A percentile compares a stretch with the other conserved stretches of the same genome.
phyloP scores from a whole-genome alignment of 2,329 filamentous ascomycete genomes.

The Colletotrichum sidae region DNA sequence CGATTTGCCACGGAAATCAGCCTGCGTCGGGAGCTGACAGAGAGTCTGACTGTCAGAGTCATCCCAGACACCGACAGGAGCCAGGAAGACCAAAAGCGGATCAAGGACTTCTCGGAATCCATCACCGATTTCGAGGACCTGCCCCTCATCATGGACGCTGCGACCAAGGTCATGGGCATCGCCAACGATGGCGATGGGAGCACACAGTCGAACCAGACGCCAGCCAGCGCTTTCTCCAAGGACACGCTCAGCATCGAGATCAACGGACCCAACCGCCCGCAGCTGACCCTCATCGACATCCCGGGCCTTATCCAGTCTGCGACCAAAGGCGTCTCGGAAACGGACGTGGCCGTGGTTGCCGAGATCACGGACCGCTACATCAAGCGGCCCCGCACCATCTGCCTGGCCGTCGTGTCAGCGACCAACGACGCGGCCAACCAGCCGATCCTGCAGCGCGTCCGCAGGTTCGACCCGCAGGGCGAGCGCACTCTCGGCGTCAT shows the following conservation, averaged over 20 bases:
- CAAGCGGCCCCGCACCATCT: constrained; percentile 65
- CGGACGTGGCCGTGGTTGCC: constrained; percentile 57
- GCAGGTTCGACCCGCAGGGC: constrained; percentile 42
- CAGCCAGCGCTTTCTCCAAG: constrained; percentile 51
- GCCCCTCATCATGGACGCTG: constrained; percentile 50
- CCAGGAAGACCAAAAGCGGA: constrained; percentile 41
- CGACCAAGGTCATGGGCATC: constrained; percentile 62
- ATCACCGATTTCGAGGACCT: constrained; percentile 43
- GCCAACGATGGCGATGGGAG: constrained; percentile 41
- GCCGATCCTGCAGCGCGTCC: constrained; percentile 7
- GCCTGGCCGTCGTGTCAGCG: constrained; percentile 68
- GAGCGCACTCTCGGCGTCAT: constrained; percentile 62
- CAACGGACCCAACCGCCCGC: constrained; percentile 57
- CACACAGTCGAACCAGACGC: neutral
- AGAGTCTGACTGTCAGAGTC: constrained; percentile 52
- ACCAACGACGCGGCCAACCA: constrained; percentile 55
- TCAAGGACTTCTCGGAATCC: constrained; percentile 43
- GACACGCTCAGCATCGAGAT: constrained; percentile 62
- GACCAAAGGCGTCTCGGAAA: constrained; percentile 58
- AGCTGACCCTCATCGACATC: constrained; percentile 70
- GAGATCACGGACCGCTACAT: constrained; percentile 68
- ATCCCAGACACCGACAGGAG: constrained; percentile 46
- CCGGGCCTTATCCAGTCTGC: constrained; percentile 65
- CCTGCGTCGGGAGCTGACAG: constrained; percentile 56
- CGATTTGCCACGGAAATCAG: constrained; percentile 73